Conservation (phyloP, 345 rosid genomes). For the Pelargonium nanum region DNA sequence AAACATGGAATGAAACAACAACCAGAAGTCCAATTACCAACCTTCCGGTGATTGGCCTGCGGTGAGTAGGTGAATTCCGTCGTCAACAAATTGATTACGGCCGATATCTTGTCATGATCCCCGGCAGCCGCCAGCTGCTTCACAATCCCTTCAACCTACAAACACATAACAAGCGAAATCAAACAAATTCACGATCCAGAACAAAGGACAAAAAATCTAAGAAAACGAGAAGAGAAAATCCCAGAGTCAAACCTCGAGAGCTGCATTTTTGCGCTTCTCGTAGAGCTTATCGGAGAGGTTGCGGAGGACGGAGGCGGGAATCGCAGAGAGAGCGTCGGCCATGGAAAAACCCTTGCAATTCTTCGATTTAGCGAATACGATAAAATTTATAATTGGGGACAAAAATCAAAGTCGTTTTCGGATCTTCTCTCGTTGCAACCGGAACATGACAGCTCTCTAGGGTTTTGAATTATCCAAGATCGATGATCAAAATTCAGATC, state of each 20-base stretch:
- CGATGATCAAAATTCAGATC: neutral
- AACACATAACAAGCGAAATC: constrained; percentile 6
- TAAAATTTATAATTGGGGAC: no score
- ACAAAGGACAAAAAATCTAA: neutral
- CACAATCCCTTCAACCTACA: constrained; percentile 84
- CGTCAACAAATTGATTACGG: constrained; percentile 65
- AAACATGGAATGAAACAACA: neutral
- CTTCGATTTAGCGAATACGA: neutral
- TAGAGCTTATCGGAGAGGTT: constrained; percentile 96
- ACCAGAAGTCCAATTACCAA: constrained; percentile 10
- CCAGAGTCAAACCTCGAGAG: constrained; percentile 56
- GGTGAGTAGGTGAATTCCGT: constrained; percentile 67
- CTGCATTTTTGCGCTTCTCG: constrained; percentile 98
- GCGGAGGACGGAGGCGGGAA: constrained; percentile 69
- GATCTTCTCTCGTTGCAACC: constrained; percentile 36
- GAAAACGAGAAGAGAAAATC: neutral
- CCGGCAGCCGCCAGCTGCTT: constrained; percentile 61
- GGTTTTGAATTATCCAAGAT: neutral
- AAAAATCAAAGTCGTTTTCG: constrained; percentile 28
- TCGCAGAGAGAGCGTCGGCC: constrained; percentile 60
- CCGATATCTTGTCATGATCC: constrained; percentile 90
- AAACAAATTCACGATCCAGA: constrained; percentile 17
- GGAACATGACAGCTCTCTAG: constrained; percentile 18
- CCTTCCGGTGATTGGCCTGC: constrained; percentile 94
- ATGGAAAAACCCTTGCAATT: constrained; percentile 17